Conservation (phyloP, 169 alveolate genomes). For the Plasmodium reichenowi region DNA sequence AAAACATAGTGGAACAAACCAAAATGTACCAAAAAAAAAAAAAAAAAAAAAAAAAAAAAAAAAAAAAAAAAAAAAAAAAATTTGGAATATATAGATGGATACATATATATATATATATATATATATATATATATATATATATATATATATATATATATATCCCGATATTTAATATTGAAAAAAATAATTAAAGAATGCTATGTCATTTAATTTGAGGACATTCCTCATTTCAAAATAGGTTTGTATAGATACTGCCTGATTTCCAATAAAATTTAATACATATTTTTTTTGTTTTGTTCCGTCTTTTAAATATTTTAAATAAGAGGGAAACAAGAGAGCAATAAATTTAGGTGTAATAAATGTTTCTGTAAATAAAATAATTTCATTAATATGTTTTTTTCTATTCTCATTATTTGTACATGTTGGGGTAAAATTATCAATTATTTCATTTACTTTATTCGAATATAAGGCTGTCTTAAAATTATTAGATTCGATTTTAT, state of each 20-base stretch:
- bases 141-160: no score
- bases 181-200: constrained; percentile 52
- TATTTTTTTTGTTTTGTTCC: constrained; percentile 58
- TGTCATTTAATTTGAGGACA: constrained; percentile 53
- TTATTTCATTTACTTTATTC: constrained; percentile 38
- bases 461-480: constrained; percentile 9
- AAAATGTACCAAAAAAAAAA: no score
- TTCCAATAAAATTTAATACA: constrained; percentile 55
- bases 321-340: constrained; percentile 72
- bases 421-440: neutral
- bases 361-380: constrained; percentile 59
- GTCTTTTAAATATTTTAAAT: constrained; percentile 47
- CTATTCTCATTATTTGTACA: neutral
- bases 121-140: no score
- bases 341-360: constrained; percentile 76
- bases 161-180: constrained; percentile 18
- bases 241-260: constrained; percentile 66
- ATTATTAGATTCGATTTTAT: neutral
- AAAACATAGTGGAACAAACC: no score
- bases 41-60: no score
- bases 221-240: constrained; percentile 71
- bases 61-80: no score
- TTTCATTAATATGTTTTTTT: constrained; percentile 29
- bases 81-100: no score
- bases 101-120: no score